Percentiles rank a stretch among this genome's conserved stretches.
Evolutionary conservation across 768 basidiomycete species (phyloP).

Genomic region (Lepiota brunneoincarnata): DNA sequence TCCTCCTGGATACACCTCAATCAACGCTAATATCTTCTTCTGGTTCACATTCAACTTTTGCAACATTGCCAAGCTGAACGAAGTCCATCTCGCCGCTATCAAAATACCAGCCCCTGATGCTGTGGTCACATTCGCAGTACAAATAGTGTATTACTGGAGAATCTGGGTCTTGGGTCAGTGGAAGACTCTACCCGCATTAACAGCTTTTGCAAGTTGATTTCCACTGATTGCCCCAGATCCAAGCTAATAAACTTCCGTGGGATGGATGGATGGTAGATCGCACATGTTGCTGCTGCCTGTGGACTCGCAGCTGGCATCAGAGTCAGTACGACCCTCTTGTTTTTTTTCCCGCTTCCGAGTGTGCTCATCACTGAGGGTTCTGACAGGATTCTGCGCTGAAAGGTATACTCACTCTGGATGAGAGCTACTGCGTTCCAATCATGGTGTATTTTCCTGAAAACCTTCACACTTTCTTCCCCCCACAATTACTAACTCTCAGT

Average conservation of each 20-base stretch:
- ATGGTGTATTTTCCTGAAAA: no score
- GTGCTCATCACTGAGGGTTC: background rate
- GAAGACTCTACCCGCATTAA: background rate
- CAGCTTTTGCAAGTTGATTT: background rate
- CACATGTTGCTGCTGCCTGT: background rate
- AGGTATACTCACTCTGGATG: background rate
- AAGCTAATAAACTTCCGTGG: no score
- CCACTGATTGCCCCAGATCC: no score
- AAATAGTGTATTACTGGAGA: background rate
- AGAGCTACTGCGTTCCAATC: background rate
- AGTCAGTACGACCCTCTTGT: background rate
- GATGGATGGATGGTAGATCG: background rate
- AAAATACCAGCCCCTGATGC: background rate
- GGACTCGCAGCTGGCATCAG: background rate
- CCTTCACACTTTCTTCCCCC: no score
- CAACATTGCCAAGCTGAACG: background rate
- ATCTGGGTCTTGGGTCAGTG: background rate
- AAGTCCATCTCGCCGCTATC: background rate
- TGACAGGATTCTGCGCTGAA: background rate
- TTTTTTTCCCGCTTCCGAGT: no score
- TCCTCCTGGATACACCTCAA: background rate
- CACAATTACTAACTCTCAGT: background rate
- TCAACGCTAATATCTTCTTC: background rate
- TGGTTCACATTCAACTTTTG: conserved; percentile 1
- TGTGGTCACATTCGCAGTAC: background rate